phyloP scores from a whole-genome alignment of 176 grass and related monocot genomes.

The Juncus effusus region DNA sequence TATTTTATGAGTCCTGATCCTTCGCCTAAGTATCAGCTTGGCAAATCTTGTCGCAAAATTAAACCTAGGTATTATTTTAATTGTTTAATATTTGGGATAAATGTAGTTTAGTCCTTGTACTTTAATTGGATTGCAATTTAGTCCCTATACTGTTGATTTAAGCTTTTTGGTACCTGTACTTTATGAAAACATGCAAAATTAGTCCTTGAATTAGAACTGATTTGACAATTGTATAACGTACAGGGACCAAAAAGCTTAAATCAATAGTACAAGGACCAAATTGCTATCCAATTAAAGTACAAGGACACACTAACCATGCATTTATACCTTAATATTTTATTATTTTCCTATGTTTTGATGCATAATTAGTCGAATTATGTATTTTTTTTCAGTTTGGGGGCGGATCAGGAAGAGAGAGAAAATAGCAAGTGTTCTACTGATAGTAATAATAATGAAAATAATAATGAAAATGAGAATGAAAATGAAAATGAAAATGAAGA shows the following conservation, averaged over 20 bases:
- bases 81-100: not conserved
- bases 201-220: no score
- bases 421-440: conserved; percentile 11
- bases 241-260: no score
- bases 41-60: conserved; percentile 86
- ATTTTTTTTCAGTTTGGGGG: conserved; percentile 29
- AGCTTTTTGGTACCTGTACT: no score
- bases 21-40: conserved; percentile 76
- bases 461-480: conserved; percentile 32
- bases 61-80: conserved; percentile 43
- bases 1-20: conserved; percentile 42
- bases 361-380: not conserved
- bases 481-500: conserved; percentile 36
- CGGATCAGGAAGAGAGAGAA: conserved; percentile 21
- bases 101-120: no score
- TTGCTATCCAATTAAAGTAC: no score
- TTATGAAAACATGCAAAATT: no score
- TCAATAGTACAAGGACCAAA: no score
- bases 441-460: conserved; percentile 19
- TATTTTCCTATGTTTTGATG: not conserved
- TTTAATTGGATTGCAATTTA: no score
- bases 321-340: not conserved
- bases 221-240: no score
- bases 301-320: no score
- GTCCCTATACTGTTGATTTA: no score